phyloP scores from a whole-genome alignment of 2,329 filamentous ascomycete species.

The Diaporthe citrichinensis region DNA sequence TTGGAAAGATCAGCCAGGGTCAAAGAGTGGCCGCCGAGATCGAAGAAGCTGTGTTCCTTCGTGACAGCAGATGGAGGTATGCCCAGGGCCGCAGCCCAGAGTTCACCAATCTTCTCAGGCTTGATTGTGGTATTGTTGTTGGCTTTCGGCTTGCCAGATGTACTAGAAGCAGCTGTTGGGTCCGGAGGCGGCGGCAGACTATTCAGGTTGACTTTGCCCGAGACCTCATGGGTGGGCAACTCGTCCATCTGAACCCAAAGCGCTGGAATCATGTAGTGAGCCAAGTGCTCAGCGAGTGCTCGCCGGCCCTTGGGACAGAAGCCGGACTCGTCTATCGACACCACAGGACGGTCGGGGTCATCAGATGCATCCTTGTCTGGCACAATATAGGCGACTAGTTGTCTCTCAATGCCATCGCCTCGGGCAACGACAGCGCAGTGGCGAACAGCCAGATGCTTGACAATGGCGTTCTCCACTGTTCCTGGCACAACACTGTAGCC shows the following conservation, averaged over 20 bases:
- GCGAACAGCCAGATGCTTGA: slow-evolving; percentile 77
- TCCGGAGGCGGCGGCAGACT: slow-evolving; percentile 75
- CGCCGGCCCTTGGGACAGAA: slow-evolving; percentile 79
- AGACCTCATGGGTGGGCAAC: slow-evolving; percentile 82
- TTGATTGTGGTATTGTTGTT: slow-evolving; percentile 74
- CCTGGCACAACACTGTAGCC: slow-evolving; percentile 84
- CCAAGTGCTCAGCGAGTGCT: slow-evolving; percentile 75
- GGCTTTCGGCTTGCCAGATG: slow-evolving; percentile 60
- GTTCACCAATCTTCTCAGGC: slow-evolving; percentile 76
- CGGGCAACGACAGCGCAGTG: slow-evolving; percentile 81
- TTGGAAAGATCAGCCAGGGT: slow-evolving; percentile 84
- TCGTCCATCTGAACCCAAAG: slow-evolving; percentile 81
- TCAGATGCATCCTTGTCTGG: slow-evolving; percentile 67
- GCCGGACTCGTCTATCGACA: slow-evolving; percentile 78
- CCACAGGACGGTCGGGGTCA: slow-evolving; percentile 51
- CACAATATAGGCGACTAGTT: slow-evolving; percentile 84
- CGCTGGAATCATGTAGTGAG: slow-evolving; percentile 87
- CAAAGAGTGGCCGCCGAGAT: slow-evolving; percentile 84
- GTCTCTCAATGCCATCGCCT: slow-evolving; percentile 81
- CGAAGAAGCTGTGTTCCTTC: slow-evolving; percentile 83
- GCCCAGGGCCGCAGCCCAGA: slow-evolving; percentile 80
- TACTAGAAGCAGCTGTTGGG: slow-evolving; percentile 51
- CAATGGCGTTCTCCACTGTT: slow-evolving; percentile 81
- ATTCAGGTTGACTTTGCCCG: slow-evolving; percentile 83
- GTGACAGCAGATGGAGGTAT: slow-evolving; percentile 75